phyloP scores from a whole-genome alignment of 257 asterid genomes.

The Marsdenia floribunda region DNA sequence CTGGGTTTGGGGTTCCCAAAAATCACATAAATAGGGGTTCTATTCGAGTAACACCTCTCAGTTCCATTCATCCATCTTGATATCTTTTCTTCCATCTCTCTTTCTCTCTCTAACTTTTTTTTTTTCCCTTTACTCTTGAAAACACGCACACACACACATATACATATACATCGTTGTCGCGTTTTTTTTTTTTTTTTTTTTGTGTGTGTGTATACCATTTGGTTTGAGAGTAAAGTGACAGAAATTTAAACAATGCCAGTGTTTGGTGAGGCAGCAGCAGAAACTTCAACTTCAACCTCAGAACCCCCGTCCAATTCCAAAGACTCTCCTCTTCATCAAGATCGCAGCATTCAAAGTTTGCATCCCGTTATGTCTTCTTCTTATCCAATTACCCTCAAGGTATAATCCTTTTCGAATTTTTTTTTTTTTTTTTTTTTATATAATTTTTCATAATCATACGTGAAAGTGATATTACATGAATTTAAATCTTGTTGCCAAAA shows the following conservation, averaged over 20 bases:
- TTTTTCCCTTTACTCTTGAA: not conserved
- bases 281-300: constrained; percentile 24
- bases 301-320: constrained; percentile 9
- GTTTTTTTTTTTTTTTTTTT: too few species aligned
- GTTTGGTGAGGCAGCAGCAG: constrained; percentile 33
- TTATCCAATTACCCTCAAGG: constrained; percentile 74
- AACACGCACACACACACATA: too few species aligned
- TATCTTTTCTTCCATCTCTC: not conserved
- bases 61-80: constrained; percentile 13
- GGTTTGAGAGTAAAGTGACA: not conserved
- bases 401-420: constrained; percentile 2
- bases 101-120: not conserved
- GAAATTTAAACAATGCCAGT: constrained; percentile 40
- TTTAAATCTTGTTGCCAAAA: too few species aligned
- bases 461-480: too few species aligned
- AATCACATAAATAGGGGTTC: constrained; percentile 54
- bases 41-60: not conserved
- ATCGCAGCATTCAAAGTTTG: constrained; percentile 9
- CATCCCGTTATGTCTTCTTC: constrained; percentile 30
- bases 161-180: not conserved
- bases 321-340: constrained; percentile 6
- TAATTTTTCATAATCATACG: too few species aligned
- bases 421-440: too few species aligned
- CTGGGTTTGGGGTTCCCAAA: constrained; percentile 1
- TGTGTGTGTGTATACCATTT: not conserved